Percentiles rank a stretch among this genome's conserved stretches.
These are phyloP conservation scores for Dendrobium nobile DNA, from an alignment of 106 monocot species.

Conservation along the genomic window DNA sequence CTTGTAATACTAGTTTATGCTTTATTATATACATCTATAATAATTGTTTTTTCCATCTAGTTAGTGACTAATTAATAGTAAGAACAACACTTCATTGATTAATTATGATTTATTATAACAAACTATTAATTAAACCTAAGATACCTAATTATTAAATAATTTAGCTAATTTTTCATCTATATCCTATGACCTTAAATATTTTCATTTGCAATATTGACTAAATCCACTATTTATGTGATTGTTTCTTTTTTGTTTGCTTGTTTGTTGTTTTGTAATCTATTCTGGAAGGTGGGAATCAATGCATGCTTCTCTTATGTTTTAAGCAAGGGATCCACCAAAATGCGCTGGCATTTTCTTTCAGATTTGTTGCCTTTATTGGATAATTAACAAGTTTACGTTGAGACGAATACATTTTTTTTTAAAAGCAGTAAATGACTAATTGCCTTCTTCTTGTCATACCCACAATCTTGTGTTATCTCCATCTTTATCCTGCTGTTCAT, in stretches of 20 bases:
- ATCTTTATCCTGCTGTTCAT: background rate
- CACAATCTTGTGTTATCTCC: background rate
- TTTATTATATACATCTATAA: too few species aligned
- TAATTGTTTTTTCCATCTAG: too few species aligned
- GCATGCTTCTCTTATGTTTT: background rate
- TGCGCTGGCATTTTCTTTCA: background rate
- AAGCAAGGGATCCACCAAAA: background rate
- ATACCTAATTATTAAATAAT: too few species aligned
- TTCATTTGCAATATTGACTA: too few species aligned
- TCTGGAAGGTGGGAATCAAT: background rate
- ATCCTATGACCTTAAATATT: too few species aligned
- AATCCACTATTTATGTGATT: background rate
- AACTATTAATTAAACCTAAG: too few species aligned
- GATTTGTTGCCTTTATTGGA: background rate
- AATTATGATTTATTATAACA: too few species aligned
- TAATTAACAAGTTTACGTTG: background rate
- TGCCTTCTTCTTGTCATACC: background rate
- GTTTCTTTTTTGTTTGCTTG: background rate
- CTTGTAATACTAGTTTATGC: too few species aligned
- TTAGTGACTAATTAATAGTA: too few species aligned
- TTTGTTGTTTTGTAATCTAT: background rate
- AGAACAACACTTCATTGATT: too few species aligned
- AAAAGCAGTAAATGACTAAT: background rate
- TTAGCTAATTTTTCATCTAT: too few species aligned
- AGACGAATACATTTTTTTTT: background rate